These are phyloP conservation scores for Arctostaphylos glauca DNA, from an alignment of 148 eudicot genomes.

Conservation along the genomic window DNA sequence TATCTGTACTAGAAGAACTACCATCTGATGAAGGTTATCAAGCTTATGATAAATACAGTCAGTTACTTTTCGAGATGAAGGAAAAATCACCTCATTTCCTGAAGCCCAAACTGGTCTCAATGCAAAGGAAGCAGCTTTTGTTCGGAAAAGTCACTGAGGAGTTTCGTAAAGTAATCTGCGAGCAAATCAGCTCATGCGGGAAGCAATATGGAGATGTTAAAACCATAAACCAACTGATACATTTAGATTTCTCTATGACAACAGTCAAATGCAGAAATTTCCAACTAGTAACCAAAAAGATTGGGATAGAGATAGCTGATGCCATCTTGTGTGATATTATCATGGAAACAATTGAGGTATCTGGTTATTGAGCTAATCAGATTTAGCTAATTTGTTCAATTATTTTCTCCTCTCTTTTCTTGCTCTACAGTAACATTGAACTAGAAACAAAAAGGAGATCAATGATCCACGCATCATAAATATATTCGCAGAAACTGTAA, in stretches of 20 bases:
- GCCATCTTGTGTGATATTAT: conserved; percentile 8
- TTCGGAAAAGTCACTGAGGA: conserved; percentile 5
- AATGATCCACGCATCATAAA: background rate
- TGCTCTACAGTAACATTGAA: background rate
- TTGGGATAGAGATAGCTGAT: conserved; percentile 13
- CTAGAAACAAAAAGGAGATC: background rate
- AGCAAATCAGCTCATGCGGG: background rate
- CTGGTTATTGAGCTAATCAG: background rate
- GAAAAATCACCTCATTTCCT: background rate
- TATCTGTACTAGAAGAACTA: conserved; percentile 16
- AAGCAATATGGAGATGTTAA: background rate
- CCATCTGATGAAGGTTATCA: conserved; percentile 15
- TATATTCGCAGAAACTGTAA: background rate
- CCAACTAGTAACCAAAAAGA: background rate
- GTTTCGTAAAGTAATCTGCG: conserved; percentile 6
- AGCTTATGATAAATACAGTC: background rate
- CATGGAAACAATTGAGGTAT: conserved; percentile 7
- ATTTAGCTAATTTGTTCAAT: background rate
- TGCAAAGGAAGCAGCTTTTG: conserved; percentile 12
- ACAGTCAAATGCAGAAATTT: conserved; percentile 3
- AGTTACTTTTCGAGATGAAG: background rate
- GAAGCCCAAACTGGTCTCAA: conserved; percentile 6
- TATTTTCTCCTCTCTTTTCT: background rate
- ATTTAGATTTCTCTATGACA: background rate
- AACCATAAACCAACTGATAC: background rate